Conservation (phyloP, 106 monocot species). For the Allium cepa region DNA sequence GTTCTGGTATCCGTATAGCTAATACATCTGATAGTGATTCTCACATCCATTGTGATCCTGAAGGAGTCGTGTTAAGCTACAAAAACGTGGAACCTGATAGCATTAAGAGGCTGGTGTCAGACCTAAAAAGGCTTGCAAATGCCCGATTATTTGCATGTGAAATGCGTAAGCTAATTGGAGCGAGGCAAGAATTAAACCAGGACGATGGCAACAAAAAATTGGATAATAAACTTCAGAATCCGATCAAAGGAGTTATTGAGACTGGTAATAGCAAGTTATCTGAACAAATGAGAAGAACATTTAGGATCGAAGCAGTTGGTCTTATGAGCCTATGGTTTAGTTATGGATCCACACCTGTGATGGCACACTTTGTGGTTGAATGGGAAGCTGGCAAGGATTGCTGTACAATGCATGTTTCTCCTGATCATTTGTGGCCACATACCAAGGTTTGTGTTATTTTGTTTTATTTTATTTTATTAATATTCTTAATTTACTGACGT, state of each 20-base stretch:
- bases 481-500: too few relatives aligned
- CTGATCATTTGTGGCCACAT: conserved; percentile 99
- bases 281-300: conserved; percentile 74
- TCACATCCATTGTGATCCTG: conserved; percentile 80
- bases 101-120: conserved; percentile 75
- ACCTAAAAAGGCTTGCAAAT: conserved; percentile 80
- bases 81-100: conserved; percentile 76
- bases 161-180: conserved; percentile 76
- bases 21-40: conserved; percentile 94
- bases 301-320: conserved; percentile 98
- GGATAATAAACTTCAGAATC: conserved; percentile 32
- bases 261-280: conserved; percentile 37
- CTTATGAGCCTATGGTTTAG: conserved; percentile 96
- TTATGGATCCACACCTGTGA: conserved; percentile 87
- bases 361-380: conserved; percentile 93
- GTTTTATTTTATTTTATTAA: not conserved
- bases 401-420: conserved; percentile 98
- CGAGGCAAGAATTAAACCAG: conserved; percentile 47
- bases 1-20: conserved; percentile 72
- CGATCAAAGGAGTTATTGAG: conserved; percentile 33
- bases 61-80: conserved; percentile 72
- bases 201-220: conserved; percentile 32
- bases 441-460: conserved; percentile 63
- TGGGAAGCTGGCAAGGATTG: conserved; percentile 93
- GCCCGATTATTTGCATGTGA: conserved; percentile 80